Base-by-base conservation (phyloP, 2,329 filamentous ascomycete genomes). In the Spiromastix sp. region DNA sequence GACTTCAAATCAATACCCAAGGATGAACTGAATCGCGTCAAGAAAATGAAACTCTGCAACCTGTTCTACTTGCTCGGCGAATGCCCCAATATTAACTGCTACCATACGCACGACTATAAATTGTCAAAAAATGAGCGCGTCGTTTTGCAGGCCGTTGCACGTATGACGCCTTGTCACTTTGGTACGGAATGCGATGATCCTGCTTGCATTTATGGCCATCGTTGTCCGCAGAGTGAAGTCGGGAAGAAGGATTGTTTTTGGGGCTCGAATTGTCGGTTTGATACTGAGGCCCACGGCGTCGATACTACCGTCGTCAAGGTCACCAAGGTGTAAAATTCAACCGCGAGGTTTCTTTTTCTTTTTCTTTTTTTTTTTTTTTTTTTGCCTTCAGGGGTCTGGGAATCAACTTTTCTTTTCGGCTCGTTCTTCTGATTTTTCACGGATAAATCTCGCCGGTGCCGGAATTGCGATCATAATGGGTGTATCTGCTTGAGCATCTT, bases 171-270 rank as follows among this genome's bases (percentile, higher is more conserved):
- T 16, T 79, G 75, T 48, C 64, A 65, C 38, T 70, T 71, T 47
- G 72, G 72, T 8, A 62, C 67, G 32, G 63, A 63, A 10, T 79
- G 75, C 46, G 62, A 72, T 33, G 74, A 79, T 40, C 51, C 64
- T 2, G 69, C 70, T 39, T 79, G 75, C 55, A 77, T 78, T 34
- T 78, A 77, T 48, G 75, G 75, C 15, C 75, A 79, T 52, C 67
- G 70, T 22, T 79, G 74, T 48, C 72, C 72, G 12, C 71, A 72
- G 41, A 64, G 61, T 21, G 57, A 64, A 39, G 61, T 65, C 18
- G 69, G 70, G 24, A 64, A 59, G 32, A 69, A 68, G 48, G 65
- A 62, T 12, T 79, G 75, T 48, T 68, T 71, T 46, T 75, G 72
- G 55, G 70, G 69, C 10, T 64, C 70, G 5, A 62, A 59, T 34